Evolutionary conservation across 208 protist species (phyloP).

Genomic region (Trypanosoma brucei): DNA sequence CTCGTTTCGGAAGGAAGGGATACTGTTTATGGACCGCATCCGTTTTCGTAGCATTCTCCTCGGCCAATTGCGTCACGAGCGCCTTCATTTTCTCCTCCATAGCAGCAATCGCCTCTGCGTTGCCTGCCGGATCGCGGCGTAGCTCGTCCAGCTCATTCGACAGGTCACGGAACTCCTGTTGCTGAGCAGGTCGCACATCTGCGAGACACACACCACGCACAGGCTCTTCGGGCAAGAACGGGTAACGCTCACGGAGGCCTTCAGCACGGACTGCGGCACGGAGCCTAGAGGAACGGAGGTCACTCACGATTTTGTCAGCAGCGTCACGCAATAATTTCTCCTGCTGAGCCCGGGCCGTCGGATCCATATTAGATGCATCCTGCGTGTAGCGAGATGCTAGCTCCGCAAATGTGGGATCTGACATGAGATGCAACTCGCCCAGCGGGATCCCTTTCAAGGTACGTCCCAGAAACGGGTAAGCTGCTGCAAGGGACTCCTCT

Average conservation of each 20-base stretch:
- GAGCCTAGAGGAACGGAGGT: constrained; percentile 12
- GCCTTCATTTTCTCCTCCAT: constrained; percentile 15
- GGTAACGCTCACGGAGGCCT: constrained; percentile 33
- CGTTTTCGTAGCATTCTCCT: constrained; percentile 10
- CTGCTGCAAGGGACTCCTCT: neutral
- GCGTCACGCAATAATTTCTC: constrained; percentile 25
- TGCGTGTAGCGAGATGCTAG: neutral
- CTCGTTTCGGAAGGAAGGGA: constrained; percentile 23
- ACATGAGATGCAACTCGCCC: neutral
- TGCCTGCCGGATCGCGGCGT: constrained; percentile 11
- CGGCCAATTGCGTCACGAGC: constrained; percentile 19
- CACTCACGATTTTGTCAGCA: constrained; percentile 14
- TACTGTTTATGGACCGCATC: constrained; percentile 14
- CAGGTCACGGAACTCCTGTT: constrained; percentile 20
- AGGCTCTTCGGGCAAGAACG: constrained; percentile 30
- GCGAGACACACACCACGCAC: constrained; percentile 20
- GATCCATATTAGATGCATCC: neutral
- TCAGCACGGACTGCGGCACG: constrained; percentile 12
- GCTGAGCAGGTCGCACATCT: constrained; percentile 9
- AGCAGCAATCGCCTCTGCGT: constrained; percentile 22
- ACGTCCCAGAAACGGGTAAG: constrained; percentile 1
- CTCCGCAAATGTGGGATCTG: constrained; percentile 2
- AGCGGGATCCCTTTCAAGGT: neutral
- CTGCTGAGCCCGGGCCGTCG: constrained; percentile 2
- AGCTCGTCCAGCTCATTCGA: constrained; percentile 33